A percentile compares a stretch with the other conserved stretches of the same genome.
Conservation (phyloP, 169 alveolate genomes). For the Cryptosporidium viatorum region DNA sequence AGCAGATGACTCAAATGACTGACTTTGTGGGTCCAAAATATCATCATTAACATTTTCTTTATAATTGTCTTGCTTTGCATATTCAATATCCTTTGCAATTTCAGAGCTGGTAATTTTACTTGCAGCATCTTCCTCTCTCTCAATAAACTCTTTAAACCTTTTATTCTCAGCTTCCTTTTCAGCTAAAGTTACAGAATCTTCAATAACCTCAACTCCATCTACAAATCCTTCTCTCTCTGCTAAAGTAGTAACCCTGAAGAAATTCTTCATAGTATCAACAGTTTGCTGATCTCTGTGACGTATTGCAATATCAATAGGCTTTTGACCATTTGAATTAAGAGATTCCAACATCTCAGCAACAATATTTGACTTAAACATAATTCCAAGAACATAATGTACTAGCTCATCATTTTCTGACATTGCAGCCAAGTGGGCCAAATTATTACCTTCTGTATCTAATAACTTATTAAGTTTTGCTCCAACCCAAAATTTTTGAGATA, state of each 20-base stretch:
- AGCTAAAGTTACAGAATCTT: conserved; percentile 40
- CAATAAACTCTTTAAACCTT: conserved; percentile 34
- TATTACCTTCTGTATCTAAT: conserved; percentile 59
- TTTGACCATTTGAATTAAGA: conserved; percentile 53
- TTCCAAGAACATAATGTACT: conserved; percentile 67
- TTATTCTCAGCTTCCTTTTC: conserved; percentile 53
- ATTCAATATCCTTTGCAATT: conserved; percentile 7
- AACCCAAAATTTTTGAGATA: conserved; percentile 69
- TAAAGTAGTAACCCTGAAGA: conserved; percentile 64
- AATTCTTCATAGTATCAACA: conserved; percentile 71
- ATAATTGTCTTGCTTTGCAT: conserved; percentile 13
- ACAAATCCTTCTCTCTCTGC: conserved; percentile 70
- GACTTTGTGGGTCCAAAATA: not conserved
- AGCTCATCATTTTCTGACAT: conserved; percentile 74
- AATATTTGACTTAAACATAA: conserved; percentile 70
- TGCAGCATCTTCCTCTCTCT: conserved; percentile 33
- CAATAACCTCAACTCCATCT: conserved; percentile 70
- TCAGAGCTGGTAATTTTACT: not conserved
- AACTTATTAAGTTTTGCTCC: conserved; percentile 49
- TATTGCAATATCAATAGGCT: conserved; percentile 69
- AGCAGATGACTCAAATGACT: conserved; percentile 10
- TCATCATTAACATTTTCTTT: not conserved
- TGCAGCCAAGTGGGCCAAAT: conserved; percentile 68
- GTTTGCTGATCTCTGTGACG: conserved; percentile 67
- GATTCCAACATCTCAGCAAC: conserved; percentile 73